These are phyloP conservation scores for Periconia sp. DNA, from an alignment of 2,329 filamentous ascomycete genomes.

Conservation along the genomic window DNA sequence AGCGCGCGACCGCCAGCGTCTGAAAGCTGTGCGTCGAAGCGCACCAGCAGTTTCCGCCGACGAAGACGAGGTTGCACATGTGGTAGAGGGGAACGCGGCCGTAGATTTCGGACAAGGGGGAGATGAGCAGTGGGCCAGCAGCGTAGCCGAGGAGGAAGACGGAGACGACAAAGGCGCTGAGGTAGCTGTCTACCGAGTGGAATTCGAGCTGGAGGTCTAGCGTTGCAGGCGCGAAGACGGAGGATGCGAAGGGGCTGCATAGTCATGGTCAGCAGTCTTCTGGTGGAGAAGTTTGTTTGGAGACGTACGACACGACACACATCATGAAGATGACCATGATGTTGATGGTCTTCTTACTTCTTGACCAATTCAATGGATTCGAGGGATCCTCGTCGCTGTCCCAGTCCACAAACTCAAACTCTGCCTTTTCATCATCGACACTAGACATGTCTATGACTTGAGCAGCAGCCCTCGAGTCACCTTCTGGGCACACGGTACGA, in stretches of 20 bases:
- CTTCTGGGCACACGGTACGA: neutral
- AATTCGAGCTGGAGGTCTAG: constrained; percentile 20
- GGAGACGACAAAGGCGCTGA: constrained; percentile 11
- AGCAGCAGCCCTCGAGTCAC: neutral
- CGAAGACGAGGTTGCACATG: constrained; percentile 12
- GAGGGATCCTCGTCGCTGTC: constrained; percentile 60
- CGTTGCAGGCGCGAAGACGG: constrained; percentile 16
- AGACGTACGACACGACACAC: constrained; percentile 32
- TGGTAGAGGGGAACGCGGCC: constrained; percentile 16
- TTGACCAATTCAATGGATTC: constrained; percentile 65
- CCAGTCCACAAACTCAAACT: constrained; percentile 59
- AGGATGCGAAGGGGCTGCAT: constrained; percentile 18
- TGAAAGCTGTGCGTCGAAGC: constrained; percentile 5
- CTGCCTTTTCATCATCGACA: neutral
- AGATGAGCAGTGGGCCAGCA: constrained; percentile 20
- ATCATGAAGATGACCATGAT: constrained; percentile 27
- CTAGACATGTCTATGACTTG: neutral
- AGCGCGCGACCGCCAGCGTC: constrained; percentile 12
- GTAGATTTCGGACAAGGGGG: constrained; percentile 21
- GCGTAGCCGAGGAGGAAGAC: constrained; percentile 19
- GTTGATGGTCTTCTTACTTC: constrained; percentile 21
- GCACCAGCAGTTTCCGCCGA: constrained; percentile 12
- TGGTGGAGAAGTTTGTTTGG: neutral
- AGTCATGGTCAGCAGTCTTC: neutral
- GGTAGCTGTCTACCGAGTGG: constrained; percentile 3